Evolutionary conservation across 495 filamentous ascomycete species (phyloP).

Genomic region (Echria macrotheca): DNA sequence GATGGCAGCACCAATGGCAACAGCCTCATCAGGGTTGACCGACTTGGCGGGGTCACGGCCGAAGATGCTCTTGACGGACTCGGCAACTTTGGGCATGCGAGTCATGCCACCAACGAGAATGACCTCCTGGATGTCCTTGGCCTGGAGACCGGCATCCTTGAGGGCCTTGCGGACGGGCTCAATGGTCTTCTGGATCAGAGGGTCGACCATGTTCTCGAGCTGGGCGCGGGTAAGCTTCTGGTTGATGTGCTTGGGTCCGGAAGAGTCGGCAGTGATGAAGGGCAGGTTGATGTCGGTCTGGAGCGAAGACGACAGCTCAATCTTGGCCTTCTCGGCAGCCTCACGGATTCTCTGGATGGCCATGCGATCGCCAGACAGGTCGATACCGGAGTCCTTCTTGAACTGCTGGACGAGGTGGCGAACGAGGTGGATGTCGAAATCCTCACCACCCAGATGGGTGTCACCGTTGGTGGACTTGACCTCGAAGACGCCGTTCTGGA

Average conservation of each 20-base stretch:
- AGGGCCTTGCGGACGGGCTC: constrained; percentile 96
- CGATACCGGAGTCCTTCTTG: constrained; percentile 91
- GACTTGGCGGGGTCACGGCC: constrained; percentile 98
- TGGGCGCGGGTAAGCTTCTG: constrained; percentile 86
- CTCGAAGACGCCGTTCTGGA: constrained; percentile 97
- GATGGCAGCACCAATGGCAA: constrained; percentile 96
- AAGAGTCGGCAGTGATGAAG: constrained; percentile 95
- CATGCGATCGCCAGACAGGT: constrained; percentile 92
- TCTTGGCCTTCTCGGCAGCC: constrained; percentile 99
- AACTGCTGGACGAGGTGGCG: constrained; percentile 92
- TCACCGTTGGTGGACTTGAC: constrained; percentile 99
- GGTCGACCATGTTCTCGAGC: constrained; percentile 89
- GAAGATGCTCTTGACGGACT: constrained; percentile 96
- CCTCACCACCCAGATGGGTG: constrained; percentile 95
- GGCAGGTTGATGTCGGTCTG: constrained; percentile 99
- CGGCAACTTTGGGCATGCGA: constrained; percentile 98
- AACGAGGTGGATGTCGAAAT: constrained; percentile 95
- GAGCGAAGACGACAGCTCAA: constrained; percentile 91
- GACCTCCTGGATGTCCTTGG: constrained; percentile 96
- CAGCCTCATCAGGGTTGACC: constrained; percentile 98
- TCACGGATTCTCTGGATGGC: constrained; percentile 98
- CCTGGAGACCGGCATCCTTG: constrained; percentile 90
- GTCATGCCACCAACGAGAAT: constrained; percentile 99
- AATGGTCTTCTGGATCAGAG: constrained; percentile 76
- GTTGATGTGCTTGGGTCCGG: constrained; percentile 97